A percentile compares a stretch with the other conserved stretches of the same genome.
Conservation (phyloP, 306 rosid species). For the Sophora flavescens region DNA sequence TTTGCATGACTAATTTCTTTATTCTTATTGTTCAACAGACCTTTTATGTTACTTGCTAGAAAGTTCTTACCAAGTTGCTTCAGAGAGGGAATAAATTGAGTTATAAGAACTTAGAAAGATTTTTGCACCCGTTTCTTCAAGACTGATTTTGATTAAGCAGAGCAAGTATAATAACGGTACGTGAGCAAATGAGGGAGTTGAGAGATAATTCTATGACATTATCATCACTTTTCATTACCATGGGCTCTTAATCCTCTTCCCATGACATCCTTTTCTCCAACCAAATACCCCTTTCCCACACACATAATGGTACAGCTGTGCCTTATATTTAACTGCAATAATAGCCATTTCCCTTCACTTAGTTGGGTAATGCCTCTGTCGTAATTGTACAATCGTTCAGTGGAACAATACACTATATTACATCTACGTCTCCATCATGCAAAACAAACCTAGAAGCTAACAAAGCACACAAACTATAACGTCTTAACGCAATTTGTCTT, state of each 20-base stretch:
- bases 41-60: no score
- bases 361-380: constrained; percentile 27
- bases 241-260: constrained; percentile 11
- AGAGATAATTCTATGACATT: constrained; percentile 11
- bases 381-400: constrained; percentile 53
- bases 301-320: constrained; percentile 13
- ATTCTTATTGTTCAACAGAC: no score
- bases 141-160: no score
- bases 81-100: no score
- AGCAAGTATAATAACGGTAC: no score
- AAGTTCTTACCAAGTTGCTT: no score
- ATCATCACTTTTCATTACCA: constrained; percentile 38
- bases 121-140: no score
- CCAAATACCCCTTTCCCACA: constrained; percentile 60
- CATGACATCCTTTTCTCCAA: constrained; percentile 54
- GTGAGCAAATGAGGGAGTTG: no score
- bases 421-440: constrained; percentile 67
- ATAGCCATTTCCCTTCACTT: constrained; percentile 35
- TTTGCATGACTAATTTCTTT: no score
- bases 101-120: no score
- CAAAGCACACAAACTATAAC: constrained; percentile 36
- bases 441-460: constrained; percentile 66
- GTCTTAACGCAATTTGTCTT: no score
- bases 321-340: constrained; percentile 42
- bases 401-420: constrained; percentile 52